phyloP scores from a whole-genome alignment of 2,329 filamentous ascomycete species.

The Exophiala spinifera region DNA sequence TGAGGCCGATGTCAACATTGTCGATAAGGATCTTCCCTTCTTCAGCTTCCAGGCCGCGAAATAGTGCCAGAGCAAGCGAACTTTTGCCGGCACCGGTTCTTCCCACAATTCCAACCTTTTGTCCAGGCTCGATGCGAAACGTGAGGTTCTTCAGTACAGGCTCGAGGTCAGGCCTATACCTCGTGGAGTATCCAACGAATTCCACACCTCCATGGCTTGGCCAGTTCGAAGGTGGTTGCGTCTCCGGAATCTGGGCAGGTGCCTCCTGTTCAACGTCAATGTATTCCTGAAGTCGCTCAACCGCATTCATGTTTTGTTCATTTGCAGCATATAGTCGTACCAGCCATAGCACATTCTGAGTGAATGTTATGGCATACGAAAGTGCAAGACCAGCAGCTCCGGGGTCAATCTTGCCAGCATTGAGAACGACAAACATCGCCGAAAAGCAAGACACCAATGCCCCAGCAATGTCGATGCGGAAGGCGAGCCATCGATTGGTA shows the following conservation, averaged over 20 bases:
- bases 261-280: constrained; percentile 95
- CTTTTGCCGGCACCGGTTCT: constrained; percentile 96
- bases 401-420: constrained; percentile 77
- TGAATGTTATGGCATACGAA: constrained; percentile 94
- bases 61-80: constrained; percentile 86
- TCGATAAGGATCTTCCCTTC: constrained; percentile 87
- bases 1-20: constrained; percentile 80
- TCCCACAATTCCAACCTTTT: constrained; percentile 96
- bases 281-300: constrained; percentile 96
- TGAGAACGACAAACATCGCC: constrained; percentile 83
- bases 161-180: constrained; percentile 83
- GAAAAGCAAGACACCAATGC: constrained; percentile 92
- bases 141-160: constrained; percentile 78
- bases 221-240: constrained; percentile 76
- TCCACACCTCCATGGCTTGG: constrained; percentile 80
- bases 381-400: constrained; percentile 90
- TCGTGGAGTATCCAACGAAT: constrained; percentile 83
- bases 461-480: constrained; percentile 85
- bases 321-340: constrained; percentile 91
- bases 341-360: constrained; percentile 94
- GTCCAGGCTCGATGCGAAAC: constrained; percentile 78
- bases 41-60: constrained; percentile 89
- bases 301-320: constrained; percentile 99
- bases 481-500: constrained; percentile 92
- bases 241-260: constrained; percentile 69